Evolutionary conservation across 2,329 filamentous ascomycete genomes (phyloP).

Genomic region (Colletotrichum viniferum): DNA sequence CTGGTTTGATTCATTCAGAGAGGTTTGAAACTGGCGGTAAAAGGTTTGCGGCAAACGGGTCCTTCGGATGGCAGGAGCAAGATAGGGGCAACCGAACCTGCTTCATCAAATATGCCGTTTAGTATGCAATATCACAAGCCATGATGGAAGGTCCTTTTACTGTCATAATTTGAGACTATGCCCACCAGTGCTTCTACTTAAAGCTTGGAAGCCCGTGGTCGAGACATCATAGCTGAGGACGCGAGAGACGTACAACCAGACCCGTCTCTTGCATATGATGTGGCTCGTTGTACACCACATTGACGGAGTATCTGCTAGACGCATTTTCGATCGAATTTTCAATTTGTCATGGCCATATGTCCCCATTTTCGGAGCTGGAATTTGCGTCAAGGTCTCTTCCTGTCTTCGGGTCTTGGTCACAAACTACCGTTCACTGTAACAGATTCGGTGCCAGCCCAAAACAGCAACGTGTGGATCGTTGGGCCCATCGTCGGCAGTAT

Average conservation of each 20-base stretch:
- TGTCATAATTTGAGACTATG: neutral
- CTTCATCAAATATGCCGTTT: neutral
- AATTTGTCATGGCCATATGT: neutral
- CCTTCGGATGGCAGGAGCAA: neutral
- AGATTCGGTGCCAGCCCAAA: neutral
- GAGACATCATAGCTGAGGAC: neutral
- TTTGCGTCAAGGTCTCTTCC: neutral
- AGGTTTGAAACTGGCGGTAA: neutral
- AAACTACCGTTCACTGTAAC: neutral
- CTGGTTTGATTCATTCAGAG: neutral
- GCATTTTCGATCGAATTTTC: neutral
- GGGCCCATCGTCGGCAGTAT: neutral
- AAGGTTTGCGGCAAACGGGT: neutral
- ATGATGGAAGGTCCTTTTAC: neutral
- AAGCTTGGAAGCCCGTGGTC: neutral
- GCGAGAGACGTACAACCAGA: neutral
- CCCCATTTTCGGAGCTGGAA: accelerated
- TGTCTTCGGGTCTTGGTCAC: neutral
- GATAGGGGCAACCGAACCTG: neutral
- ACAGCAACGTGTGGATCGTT: neutral
- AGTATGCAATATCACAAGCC: accelerated
- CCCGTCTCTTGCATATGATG: neutral
- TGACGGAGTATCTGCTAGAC: neutral
- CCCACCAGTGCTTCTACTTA: neutral
- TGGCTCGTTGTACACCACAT: neutral